phyloP scores from a whole-genome alignment of 768 basidiomycete genomes.

The Termitomyces sp. region DNA sequence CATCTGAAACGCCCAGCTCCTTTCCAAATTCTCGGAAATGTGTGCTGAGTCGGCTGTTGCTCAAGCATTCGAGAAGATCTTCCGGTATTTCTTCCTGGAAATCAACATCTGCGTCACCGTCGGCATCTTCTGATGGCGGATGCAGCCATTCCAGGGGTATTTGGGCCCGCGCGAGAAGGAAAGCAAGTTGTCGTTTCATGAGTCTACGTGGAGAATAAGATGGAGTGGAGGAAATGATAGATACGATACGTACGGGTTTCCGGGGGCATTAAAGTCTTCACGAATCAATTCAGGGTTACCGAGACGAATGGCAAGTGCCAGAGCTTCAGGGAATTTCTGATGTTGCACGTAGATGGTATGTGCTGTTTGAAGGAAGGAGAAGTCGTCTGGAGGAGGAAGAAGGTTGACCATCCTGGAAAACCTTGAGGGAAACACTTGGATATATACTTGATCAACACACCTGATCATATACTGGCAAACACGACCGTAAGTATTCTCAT shows the following conservation, averaged over 20 bases:
- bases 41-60: constrained; percentile 76
- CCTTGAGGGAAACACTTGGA: background rate
- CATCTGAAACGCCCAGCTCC: constrained; percentile 83
- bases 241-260: constrained; percentile 63
- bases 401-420: constrained; percentile 72
- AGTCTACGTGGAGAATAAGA: constrained; percentile 33
- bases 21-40: constrained; percentile 91
- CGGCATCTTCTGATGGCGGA: constrained; percentile 42
- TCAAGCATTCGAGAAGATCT: constrained; percentile 80
- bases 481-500: constrained; percentile 80
- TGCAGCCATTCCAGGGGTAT: constrained; percentile 88
- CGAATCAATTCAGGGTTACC: constrained; percentile 75
- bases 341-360: constrained; percentile 86
- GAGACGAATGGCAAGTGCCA: constrained; percentile 80
- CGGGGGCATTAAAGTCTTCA: constrained; percentile 85
- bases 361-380: constrained; percentile 81
- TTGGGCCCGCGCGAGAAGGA: constrained; percentile 88
- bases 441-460: constrained; percentile 32
- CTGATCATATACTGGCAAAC: constrained; percentile 97
- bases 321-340: constrained; percentile 85
- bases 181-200: constrained; percentile 95
- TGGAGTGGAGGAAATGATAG: background rate
- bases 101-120: constrained; percentile 50
- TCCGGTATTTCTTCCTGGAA: constrained; percentile 65
- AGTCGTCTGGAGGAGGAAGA: constrained; percentile 89